phyloP scores from a whole-genome alignment of 306 rosid species.

The Lablab purpureus region DNA sequence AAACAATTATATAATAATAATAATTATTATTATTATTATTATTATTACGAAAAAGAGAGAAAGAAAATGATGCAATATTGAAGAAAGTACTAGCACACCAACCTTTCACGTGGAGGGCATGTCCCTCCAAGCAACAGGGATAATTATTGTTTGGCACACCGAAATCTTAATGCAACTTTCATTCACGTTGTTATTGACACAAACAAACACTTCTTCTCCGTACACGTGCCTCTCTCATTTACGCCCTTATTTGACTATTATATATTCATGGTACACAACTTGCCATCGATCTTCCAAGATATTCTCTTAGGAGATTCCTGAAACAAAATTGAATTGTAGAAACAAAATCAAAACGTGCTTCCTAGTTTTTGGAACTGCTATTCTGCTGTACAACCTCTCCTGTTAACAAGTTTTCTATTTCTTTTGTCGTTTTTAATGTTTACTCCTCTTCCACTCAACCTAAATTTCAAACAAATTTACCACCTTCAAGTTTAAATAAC shows the following conservation, averaged over 20 bases:
- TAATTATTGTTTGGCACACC: background rate
- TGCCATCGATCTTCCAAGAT: background rate
- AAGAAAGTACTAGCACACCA: background rate
- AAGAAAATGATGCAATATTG: background rate
- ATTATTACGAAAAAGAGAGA: background rate
- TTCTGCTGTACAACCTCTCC: background rate
- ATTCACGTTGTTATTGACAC: slow-evolving; percentile 26
- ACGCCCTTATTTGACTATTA: background rate
- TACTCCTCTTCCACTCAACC: too few species aligned
- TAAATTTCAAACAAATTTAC: too few species aligned
- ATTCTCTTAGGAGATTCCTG: background rate
- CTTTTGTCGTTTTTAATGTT: background rate
- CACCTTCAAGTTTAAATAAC: too few species aligned
- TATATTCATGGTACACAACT: background rate
- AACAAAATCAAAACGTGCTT: slow-evolving; percentile 6
- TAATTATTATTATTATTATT: too few species aligned
- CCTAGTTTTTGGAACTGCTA: background rate
- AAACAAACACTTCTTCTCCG: background rate
- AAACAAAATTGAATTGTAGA: background rate
- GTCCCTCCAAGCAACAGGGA: slow-evolving; percentile 17
- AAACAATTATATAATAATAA: background rate
- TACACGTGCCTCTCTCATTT: slow-evolving; percentile 33
- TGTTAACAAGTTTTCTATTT: background rate
- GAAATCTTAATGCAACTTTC: slow-evolving; percentile 12
- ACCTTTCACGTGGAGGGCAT: slow-evolving; percentile 41